Evolutionary conservation across 495 filamentous ascomycete species (phyloP).

Genomic region (Tuber melanosporum): DNA sequence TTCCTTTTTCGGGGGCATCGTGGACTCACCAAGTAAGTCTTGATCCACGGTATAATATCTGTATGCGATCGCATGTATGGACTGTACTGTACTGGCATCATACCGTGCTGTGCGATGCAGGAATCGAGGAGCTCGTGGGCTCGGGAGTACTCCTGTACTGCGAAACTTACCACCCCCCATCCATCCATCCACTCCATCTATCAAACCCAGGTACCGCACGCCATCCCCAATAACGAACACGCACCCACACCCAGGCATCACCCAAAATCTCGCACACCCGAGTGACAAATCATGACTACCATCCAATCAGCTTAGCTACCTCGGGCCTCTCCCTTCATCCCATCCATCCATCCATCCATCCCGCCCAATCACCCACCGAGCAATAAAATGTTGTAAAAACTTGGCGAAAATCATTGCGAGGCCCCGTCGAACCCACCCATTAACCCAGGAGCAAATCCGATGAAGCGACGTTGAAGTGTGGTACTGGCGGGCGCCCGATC

Average conservation of each 20-base stretch:
- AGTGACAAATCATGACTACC: not conserved
- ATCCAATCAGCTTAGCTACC: not conserved
- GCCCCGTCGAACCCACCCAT: not conserved
- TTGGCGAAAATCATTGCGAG: not conserved
- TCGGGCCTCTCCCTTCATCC: not conserved
- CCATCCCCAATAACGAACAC: not conserved
- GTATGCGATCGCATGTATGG: too few relatives aligned
- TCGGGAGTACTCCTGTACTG: not conserved
- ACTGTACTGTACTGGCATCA: too few relatives aligned
- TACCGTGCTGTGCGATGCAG: not conserved
- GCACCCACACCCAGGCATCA: not conserved
- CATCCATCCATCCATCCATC: not conserved
- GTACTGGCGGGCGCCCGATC: constrained; percentile 12
- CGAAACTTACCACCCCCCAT: not conserved
- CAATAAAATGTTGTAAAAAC: not conserved
- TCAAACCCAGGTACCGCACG: not conserved
- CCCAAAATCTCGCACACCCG: not conserved
- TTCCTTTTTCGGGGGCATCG: not conserved
- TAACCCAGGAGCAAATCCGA: constrained; percentile 5
- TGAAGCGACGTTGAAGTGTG: constrained; percentile 32
- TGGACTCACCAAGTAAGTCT: not conserved
- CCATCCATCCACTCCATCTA: not conserved
- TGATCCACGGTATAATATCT: too few relatives aligned
- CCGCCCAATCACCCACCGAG: not conserved
- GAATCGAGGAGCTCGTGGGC: not conserved